Evolutionary conservation across 495 filamentous ascomycete genomes (phyloP).

Genomic region (Trichoderma gamsii): DNA sequence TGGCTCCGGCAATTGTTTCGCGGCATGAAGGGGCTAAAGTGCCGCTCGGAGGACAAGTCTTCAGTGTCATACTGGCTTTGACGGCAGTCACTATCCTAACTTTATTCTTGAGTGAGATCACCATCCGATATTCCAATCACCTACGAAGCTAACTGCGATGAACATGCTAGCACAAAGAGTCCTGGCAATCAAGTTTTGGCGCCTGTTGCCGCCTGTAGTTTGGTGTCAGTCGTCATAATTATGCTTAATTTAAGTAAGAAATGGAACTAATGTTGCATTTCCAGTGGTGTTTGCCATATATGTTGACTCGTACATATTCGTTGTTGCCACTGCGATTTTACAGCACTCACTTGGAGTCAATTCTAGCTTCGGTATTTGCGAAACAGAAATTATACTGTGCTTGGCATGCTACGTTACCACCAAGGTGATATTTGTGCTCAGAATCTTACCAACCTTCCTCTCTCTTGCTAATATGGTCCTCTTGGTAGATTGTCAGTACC

Average conservation of each 20-base stretch:
- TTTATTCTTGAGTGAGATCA: constrained; percentile 39
- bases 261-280: background rate
- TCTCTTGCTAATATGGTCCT: constrained; percentile 15
- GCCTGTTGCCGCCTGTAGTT: constrained; percentile 37
- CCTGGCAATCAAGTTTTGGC: constrained; percentile 37
- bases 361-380: constrained; percentile 35
- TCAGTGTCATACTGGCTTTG: constrained; percentile 39
- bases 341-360: constrained; percentile 45
- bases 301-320: constrained; percentile 44
- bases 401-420: constrained; percentile 48
- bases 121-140: constrained; percentile 4
- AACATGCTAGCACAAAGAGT: constrained; percentile 30
- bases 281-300: constrained; percentile 48
- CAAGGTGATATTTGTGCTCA: constrained; percentile 32
- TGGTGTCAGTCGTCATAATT: constrained; percentile 34
- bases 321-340: constrained; percentile 44
- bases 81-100: constrained; percentile 37
- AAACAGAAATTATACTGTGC: constrained; percentile 45
- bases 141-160: constrained; percentile 9
- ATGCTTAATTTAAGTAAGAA: background rate
- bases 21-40: background rate
- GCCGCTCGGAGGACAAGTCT: constrained; percentile 19
- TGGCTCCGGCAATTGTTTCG: background rate
- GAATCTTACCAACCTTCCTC: background rate
- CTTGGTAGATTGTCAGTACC: constrained; percentile 34